phyloP scores from a whole-genome alignment of 768 basidiomycete species.

The Pleurotus pulmonarius region DNA sequence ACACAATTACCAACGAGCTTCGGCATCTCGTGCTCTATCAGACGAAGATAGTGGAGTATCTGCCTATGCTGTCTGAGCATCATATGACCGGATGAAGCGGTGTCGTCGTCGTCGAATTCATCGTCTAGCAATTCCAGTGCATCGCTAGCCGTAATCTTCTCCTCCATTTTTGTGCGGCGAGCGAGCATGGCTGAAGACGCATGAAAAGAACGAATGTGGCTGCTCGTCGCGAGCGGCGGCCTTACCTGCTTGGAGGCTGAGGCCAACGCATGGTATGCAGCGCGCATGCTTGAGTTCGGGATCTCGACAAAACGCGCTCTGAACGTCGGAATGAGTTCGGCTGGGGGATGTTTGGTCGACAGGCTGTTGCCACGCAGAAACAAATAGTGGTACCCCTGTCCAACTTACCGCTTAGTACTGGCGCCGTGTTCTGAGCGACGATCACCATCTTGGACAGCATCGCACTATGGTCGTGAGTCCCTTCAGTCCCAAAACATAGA shows the following conservation, averaged over 20 bases:
- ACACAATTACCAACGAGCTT: slow-evolving; percentile 66
- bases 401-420: neutral
- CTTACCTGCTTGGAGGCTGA: neutral
- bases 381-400: neutral
- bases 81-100: slow-evolving; percentile 67
- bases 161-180: slow-evolving; percentile 35
- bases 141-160: slow-evolving; percentile 35
- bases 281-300: neutral
- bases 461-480: slow-evolving; percentile 1
- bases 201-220: slow-evolving; percentile 13
- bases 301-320: too few relatives aligned
- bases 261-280: neutral
- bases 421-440: too few relatives aligned
- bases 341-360: neutral
- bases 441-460: neutral
- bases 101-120: slow-evolving; percentile 54
- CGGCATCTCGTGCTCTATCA: slow-evolving; percentile 88
- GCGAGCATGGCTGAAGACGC: slow-evolving; percentile 24
- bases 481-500: neutral
- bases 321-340: too few relatives aligned
- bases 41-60: slow-evolving; percentile 70
- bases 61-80: slow-evolving; percentile 73
- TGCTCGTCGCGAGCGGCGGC: neutral
- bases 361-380: neutral
- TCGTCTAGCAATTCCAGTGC: slow-evolving; percentile 41